Evolutionary conservation across 192 early-diverging fungal species (phyloP).

Genomic region (Diversispora eburnea): DNA sequence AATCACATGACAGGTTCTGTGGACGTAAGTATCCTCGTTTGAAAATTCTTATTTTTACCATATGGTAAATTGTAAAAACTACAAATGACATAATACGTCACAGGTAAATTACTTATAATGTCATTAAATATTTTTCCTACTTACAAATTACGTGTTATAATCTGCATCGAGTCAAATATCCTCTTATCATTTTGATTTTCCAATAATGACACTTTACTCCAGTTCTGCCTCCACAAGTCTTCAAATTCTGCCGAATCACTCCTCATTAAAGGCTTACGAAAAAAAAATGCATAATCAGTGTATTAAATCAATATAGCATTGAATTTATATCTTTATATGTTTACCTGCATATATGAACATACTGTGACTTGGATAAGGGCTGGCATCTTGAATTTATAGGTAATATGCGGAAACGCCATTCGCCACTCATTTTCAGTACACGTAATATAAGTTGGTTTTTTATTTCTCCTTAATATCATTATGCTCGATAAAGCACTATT

Average conservation of each 20-base stretch:
- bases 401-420: constrained; percentile 28
- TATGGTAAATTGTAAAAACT: constrained; percentile 25
- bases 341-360: constrained; percentile 26
- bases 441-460: constrained; percentile 25
- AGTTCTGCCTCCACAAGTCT: constrained; percentile 23
- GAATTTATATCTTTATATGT: constrained; percentile 16
- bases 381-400: constrained; percentile 28
- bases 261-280: constrained; percentile 24
- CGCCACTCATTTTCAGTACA: constrained; percentile 24
- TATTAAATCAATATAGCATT: constrained; percentile 27
- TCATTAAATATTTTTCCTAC: constrained; percentile 20
- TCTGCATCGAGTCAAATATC: constrained; percentile 22
- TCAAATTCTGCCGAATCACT: constrained; percentile 23
- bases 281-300: not conserved
- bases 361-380: constrained; percentile 24
- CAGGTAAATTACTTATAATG: constrained; percentile 21
- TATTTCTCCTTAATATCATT: constrained; percentile 23
- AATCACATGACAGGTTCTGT: constrained; percentile 20
- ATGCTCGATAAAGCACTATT: constrained; percentile 23
- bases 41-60: constrained; percentile 26
- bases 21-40: constrained; percentile 10
- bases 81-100: constrained; percentile 18
- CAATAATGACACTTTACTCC: constrained; percentile 27
- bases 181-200: constrained; percentile 19
- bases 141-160: constrained; percentile 25